Percentiles rank a stretch among this genome's conserved stretches.
Conservation (phyloP, 352 stramenopile species). For the Pythium folliculosum region DNA sequence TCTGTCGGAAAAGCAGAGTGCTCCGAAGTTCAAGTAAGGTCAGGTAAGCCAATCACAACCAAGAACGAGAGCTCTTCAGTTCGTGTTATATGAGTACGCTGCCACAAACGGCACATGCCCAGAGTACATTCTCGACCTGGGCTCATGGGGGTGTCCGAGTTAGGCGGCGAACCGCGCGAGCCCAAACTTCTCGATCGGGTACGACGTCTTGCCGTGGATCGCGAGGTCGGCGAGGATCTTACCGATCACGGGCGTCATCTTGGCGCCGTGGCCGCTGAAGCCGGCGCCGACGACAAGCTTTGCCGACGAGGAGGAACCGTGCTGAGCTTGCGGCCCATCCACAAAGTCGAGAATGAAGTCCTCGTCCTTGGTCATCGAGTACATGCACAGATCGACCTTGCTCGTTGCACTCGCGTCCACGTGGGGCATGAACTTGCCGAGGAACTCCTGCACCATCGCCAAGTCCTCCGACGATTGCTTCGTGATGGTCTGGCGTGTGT, state of each 20-base stretch:
- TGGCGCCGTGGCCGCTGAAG: slow-evolving; percentile 84
- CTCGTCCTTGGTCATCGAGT: slow-evolving; percentile 77
- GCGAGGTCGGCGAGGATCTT: slow-evolving; percentile 77
- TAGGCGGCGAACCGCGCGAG: slow-evolving; percentile 4
- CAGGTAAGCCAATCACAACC: slow-evolving; percentile 17
- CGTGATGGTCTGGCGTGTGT: slow-evolving; percentile 38
- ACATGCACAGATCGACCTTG: slow-evolving; percentile 75
- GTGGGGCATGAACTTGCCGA: slow-evolving; percentile 49
- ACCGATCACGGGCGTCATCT: slow-evolving; percentile 85
- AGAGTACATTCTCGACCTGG: not conserved
- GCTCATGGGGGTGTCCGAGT: not conserved
- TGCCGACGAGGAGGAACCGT: slow-evolving; percentile 6
- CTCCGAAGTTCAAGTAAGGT: not conserved
- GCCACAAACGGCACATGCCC: not conserved
- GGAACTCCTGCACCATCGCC: slow-evolving; percentile 35
- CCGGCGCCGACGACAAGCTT: slow-evolving; percentile 73
- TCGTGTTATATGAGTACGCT: slow-evolving; percentile 2
- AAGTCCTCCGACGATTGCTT: slow-evolving; percentile 34
- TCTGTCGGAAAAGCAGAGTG: not conserved
- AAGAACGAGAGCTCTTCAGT: not conserved
- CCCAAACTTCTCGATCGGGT: slow-evolving; percentile 41
- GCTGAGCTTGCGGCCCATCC: slow-evolving; percentile 3
- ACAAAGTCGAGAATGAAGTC: slow-evolving; percentile 80
- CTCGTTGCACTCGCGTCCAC: slow-evolving; percentile 45
- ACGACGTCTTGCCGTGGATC: slow-evolving; percentile 42